Evolutionary conservation across 2,329 filamentous ascomycete species (phyloP).

Genomic region (Teratosphaeria epicoccoides): DNA sequence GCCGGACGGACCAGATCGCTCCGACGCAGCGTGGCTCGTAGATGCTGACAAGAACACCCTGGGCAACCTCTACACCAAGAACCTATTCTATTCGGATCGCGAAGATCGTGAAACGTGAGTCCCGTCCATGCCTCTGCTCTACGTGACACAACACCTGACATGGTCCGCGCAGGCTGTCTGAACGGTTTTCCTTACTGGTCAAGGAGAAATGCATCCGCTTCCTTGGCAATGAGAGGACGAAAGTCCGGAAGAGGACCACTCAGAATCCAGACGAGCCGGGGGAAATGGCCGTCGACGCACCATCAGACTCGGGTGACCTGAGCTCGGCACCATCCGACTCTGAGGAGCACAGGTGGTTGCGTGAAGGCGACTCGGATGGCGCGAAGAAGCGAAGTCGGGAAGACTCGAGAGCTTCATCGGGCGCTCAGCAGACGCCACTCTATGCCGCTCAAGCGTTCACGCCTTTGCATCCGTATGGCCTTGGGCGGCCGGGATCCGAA

Average conservation of each 20-base stretch:
- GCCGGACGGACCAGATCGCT: background rate
- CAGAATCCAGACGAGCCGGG: background rate
- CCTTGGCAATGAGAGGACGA: background rate
- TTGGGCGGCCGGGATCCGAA: background rate
- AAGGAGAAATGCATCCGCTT: slow-evolving; percentile 1
- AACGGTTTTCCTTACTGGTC: background rate
- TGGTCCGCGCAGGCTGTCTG: background rate
- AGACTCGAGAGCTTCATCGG: background rate
- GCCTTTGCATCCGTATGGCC: background rate
- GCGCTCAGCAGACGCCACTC: background rate
- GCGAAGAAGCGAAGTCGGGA: background rate
- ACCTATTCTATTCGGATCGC: background rate
- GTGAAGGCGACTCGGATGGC: background rate
- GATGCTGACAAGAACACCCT: background rate
- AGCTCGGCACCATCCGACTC: background rate
- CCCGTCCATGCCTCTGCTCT: background rate
- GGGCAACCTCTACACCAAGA: background rate
- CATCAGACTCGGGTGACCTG: background rate
- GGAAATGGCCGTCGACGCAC: background rate
- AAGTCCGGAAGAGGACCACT: background rate
- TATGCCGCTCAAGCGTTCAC: background rate
- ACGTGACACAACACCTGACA: background rate
- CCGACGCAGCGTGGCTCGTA: background rate
- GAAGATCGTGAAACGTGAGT: slow-evolving; percentile 1
- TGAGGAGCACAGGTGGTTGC: background rate